Percentiles rank a stretch among this genome's conserved stretches.
phyloP scores from a whole-genome alignment of 768 basidiomycete species.

The Russula brevipes region DNA sequence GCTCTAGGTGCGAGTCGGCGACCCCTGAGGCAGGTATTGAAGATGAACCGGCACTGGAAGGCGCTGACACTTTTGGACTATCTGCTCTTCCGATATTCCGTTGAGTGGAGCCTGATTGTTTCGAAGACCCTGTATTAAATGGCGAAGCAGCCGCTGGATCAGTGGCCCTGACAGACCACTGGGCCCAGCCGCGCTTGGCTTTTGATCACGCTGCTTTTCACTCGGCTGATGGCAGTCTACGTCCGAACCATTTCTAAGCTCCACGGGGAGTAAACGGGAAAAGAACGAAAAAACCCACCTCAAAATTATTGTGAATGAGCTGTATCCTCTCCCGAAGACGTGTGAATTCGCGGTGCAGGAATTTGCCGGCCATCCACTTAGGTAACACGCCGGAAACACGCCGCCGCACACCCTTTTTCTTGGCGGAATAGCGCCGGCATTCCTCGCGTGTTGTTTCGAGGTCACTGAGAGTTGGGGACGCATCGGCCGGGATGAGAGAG shows the following conservation, averaged over 20 bases:
- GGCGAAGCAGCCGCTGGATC: constrained; percentile 1
- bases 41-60: background rate
- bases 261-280: background rate
- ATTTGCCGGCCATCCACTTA: constrained; percentile 15
- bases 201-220: background rate
- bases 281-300: background rate
- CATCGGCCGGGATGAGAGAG: background rate
- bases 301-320: constrained; percentile 1
- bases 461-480: background rate
- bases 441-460: background rate
- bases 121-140: background rate
- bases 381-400: constrained; percentile 13
- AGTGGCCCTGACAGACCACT: background rate
- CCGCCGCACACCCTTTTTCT: background rate
- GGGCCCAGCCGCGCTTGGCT: background rate
- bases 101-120: background rate
- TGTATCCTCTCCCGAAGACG: constrained; percentile 9
- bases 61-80: background rate
- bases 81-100: background rate
- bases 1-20: background rate
- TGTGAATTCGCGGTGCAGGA: background rate
- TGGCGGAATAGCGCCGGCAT: constrained; percentile 4
- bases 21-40: background rate
- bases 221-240: background rate
- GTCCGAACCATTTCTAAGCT: background rate